Conservation (phyloP, 768 basidiomycete species). For the Boletellus ananas region DNA sequence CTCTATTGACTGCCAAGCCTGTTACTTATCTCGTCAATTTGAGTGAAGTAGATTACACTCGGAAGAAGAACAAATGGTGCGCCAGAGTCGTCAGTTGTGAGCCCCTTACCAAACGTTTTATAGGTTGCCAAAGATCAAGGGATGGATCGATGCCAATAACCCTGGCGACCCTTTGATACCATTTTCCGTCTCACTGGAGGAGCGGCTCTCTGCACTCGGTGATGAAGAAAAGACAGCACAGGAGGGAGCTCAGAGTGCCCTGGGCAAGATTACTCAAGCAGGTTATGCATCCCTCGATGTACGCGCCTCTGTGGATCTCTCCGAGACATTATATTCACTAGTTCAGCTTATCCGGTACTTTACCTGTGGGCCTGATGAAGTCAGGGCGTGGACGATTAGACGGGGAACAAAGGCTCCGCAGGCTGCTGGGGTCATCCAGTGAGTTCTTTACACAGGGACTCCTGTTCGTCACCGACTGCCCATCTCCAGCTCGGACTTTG, state of each 20-base stretch:
- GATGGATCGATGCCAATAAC: conserved; percentile 96
- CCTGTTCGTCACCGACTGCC: background rate
- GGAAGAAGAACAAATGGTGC: conserved; percentile 99
- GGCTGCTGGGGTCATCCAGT: conserved; percentile 98
- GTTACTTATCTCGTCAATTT: conserved; percentile 98
- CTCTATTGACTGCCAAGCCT: conserved; percentile 92
- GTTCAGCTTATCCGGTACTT: conserved; percentile 88
- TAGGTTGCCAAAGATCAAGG: conserved; percentile 95
- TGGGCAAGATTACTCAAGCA: conserved; percentile 93
- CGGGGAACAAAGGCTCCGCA: conserved; percentile 93
- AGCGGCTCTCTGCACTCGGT: conserved; percentile 66
- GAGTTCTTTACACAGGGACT: conserved; percentile 27
- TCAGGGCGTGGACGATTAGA: conserved; percentile 97
- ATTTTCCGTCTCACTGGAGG: conserved; percentile 94
- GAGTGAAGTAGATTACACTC: conserved; percentile 87
- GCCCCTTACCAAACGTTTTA: background rate
- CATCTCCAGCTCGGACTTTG: conserved; percentile 77
- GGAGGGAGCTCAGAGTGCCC: conserved; percentile 67
- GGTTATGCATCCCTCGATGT: conserved; percentile 88
- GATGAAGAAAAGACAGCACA: conserved; percentile 71
- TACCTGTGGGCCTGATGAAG: conserved; percentile 95
- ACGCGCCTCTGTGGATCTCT: conserved; percentile 21
- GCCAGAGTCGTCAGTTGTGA: background rate
- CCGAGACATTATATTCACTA: background rate
- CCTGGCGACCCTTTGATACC: conserved; percentile 95